phyloP scores from a whole-genome alignment of 495 filamentous ascomycete species.

The Cercophora newfieldiana region DNA sequence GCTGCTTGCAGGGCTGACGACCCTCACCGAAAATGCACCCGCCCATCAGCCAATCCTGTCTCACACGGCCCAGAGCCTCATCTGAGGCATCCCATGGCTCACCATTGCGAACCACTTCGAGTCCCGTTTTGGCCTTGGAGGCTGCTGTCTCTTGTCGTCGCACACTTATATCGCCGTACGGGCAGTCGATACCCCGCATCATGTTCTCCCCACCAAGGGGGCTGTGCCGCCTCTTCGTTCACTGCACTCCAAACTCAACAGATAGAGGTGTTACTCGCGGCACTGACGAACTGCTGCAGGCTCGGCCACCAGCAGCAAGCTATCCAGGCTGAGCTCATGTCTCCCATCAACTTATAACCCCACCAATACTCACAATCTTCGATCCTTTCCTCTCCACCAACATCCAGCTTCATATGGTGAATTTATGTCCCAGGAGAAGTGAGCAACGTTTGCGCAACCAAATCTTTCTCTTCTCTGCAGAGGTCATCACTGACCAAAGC shows the following conservation, averaged over 20 bases:
- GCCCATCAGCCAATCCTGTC: slow-evolving; percentile 20
- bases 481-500: not conserved
- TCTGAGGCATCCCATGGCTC: slow-evolving; percentile 8
- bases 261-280: not conserved
- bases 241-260: not conserved
- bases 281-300: not conserved
- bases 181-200: not conserved
- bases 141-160: not conserved
- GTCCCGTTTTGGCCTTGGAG: slow-evolving; percentile 4
- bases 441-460: not conserved
- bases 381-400: not conserved
- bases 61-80: slow-evolving; percentile 14
- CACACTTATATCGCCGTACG: not conserved
- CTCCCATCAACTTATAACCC: not conserved
- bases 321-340: not conserved
- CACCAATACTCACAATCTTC: not conserved
- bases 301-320: not conserved
- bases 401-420: not conserved
- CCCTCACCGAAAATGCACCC: slow-evolving; percentile 23
- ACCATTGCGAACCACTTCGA: slow-evolving; percentile 22
- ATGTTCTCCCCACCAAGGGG: not conserved
- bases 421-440: not conserved
- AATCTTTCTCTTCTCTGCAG: not conserved
- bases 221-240: not conserved
- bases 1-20: slow-evolving; percentile 27